Conservation (phyloP, 257 asterid species). For the Lavandula angustifolia region DNA sequence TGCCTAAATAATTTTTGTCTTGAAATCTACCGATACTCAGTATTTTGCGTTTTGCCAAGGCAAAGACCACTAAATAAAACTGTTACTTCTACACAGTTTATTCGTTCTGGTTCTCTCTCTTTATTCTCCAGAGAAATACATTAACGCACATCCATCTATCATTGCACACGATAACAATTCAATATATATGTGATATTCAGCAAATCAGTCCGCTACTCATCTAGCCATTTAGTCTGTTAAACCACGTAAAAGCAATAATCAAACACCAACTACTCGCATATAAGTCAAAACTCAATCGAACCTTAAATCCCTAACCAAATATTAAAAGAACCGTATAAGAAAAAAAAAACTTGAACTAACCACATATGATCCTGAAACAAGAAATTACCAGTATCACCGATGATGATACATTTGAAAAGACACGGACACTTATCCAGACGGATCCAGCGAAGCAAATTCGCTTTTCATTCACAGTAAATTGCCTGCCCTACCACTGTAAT, state of each 20-base stretch:
- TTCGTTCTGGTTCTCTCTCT: neutral
- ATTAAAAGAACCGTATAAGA: neutral
- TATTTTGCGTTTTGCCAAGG: neutral
- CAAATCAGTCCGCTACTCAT: conserved; percentile 19
- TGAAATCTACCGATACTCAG: no score
- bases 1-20: no score
- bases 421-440: conserved; percentile 21
- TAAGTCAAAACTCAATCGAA: conserved; percentile 19
- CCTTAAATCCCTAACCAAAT: conserved; percentile 2
- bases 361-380: conserved; percentile 18
- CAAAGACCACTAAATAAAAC: conserved; percentile 6
- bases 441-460: conserved; percentile 35
- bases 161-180: neutral
- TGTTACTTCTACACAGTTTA: neutral
- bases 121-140: neutral
- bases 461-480: no score
- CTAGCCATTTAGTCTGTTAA: neutral
- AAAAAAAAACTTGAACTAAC: neutral
- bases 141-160: no score
- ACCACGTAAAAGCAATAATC: neutral
- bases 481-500: no score
- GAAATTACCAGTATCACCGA: conserved; percentile 85
- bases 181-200: conserved; percentile 3
- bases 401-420: conserved; percentile 79
- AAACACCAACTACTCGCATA: neutral